These are phyloP conservation scores for Neostapfia colusana DNA, from an alignment of 176 grass and related monocot species.

Conservation along the genomic window DNA sequence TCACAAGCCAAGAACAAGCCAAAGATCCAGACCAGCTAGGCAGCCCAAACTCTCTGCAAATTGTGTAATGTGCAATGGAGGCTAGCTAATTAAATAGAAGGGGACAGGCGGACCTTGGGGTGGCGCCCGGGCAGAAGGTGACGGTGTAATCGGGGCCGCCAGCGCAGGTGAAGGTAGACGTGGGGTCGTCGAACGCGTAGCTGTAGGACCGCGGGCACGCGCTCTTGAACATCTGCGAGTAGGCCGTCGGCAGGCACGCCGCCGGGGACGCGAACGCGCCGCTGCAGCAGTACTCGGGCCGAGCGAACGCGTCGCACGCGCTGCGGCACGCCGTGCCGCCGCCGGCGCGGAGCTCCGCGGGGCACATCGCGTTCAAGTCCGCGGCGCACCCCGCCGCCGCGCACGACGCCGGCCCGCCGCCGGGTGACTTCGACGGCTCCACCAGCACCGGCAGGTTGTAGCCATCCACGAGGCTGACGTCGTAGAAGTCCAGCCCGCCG, in stretches of 20 bases:
- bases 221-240: constrained; percentile 88
- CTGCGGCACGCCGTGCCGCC: constrained; percentile 76
- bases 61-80: neutral
- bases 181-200: constrained; percentile 94
- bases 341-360: constrained; percentile 57
- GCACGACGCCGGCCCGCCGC: constrained; percentile 38
- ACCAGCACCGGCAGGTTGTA: constrained; percentile 86
- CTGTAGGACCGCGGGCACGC: constrained; percentile 93
- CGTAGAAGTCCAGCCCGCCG: constrained; percentile 74
- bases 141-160: constrained; percentile 67
- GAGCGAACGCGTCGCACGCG: constrained; percentile 84
- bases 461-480: constrained; percentile 81
- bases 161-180: constrained; percentile 86
- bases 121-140: constrained; percentile 77
- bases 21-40: neutral
- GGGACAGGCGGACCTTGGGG: constrained; percentile 64
- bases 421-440: constrained; percentile 16
- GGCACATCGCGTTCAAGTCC: constrained; percentile 83
- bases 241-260: constrained; percentile 65
- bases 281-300: constrained; percentile 81
- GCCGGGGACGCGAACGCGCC: constrained; percentile 65
- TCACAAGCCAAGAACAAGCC: constrained; percentile 32
- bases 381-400: constrained; percentile 69
- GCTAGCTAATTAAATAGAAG: neutral
- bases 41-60: neutral